Evolutionary conservation across 2,329 filamentous ascomycete species (phyloP), one percentile per base, ranked within the genome.

Genomic region (Talaromyces marneffei): DNA sequence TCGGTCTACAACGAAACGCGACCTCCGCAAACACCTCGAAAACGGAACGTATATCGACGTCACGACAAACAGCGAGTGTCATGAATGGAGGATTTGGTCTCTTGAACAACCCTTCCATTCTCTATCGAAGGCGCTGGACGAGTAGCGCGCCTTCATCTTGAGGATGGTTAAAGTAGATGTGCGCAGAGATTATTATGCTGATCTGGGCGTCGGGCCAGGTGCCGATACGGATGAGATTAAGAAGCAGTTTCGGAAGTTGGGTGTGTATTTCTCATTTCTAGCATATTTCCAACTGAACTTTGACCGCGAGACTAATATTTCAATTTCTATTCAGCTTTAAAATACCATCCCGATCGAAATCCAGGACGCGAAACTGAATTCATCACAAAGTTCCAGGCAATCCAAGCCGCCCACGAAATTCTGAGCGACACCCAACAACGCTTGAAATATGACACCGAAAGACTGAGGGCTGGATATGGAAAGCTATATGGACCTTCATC

Each of bases 341-440:
- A 90, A 74, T 95, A 89, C 70, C 92, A 96, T 70, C 92, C 92
- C 7, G 92, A 96, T 73, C 88, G 92, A 63, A 96, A 96, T 70
- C 90, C 88, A 10, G 92, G 92, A 57, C 85, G 85, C 70, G 91
- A 96, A 75, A 77, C 84, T 61, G 90, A 93, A 70, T 89, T 88
- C 71, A 90, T 90, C 66, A 82, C 88, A 33, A 89, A 90, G 70
- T 96, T 96, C 70, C 90, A 95, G 73, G 84, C 87, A 55, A 95
- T 96, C 54, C 90, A 95, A 74, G 85, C 89, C 4, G 92, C 92
- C 23, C 87, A 95, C 71, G 92, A 96, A 72, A 82, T 96, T 58
- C 78, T 90, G 50, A 82, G 79, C 65, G 86, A 88, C 67, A 76
- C 82, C 1, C 75, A 77, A n/a, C 77, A 80, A 66, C 83, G 85